phyloP scores from a whole-genome alignment of 257 asterid genomes.

The Datura wrightii region DNA sequence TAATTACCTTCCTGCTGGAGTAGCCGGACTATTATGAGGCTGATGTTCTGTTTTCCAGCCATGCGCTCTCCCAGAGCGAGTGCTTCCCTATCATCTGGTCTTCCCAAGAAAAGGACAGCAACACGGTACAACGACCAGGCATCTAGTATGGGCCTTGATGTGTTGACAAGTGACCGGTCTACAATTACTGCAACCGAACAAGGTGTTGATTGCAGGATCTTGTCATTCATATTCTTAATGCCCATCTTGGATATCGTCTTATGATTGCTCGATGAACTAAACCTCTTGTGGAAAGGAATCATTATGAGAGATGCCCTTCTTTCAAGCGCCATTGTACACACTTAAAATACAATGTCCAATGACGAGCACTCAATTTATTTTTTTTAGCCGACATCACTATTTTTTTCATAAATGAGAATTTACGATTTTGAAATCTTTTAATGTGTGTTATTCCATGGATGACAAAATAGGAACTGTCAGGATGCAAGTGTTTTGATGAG shows the following conservation, averaged over 20 bases:
- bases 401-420: too few species aligned
- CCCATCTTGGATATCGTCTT: slow-evolving; percentile 27
- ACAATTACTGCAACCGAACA: slow-evolving; percentile 43
- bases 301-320: slow-evolving; percentile 40
- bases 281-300: slow-evolving; percentile 43
- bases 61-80: slow-evolving; percentile 43
- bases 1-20: background rate
- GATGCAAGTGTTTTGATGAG: too few species aligned
- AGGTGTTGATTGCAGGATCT: slow-evolving; percentile 41
- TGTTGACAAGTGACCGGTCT: slow-evolving; percentile 28
- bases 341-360: too few species aligned
- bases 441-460: too few species aligned
- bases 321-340: too few species aligned
- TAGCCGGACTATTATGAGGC: slow-evolving; percentile 38
- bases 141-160: slow-evolving; percentile 22
- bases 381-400: too few species aligned
- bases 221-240: slow-evolving; percentile 34
- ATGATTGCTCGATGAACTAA: background rate
- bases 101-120: slow-evolving; percentile 49
- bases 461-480: too few species aligned
- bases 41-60: slow-evolving; percentile 27
- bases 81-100: slow-evolving; percentile 53
- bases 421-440: too few species aligned
- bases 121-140: slow-evolving; percentile 29
- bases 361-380: too few species aligned